A percentile compares a stretch with the other conserved stretches of the same genome.
Conservation (phyloP, 345 rosid species). For the Bretschneidera sinensis region DNA sequence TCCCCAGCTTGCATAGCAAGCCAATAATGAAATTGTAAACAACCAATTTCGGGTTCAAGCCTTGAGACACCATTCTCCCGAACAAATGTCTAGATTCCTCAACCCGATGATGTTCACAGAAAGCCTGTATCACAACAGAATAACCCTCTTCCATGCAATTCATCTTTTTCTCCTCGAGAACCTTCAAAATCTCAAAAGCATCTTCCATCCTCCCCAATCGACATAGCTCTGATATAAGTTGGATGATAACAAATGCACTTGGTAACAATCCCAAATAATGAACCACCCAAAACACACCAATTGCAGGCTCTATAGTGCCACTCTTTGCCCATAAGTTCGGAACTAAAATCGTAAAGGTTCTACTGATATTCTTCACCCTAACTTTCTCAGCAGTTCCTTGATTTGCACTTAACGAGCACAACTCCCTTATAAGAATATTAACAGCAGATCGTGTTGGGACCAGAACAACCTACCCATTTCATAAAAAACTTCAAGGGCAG, state of each 20-base stretch:
- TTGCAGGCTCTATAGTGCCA: slow-evolving; percentile 24
- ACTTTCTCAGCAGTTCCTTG: slow-evolving; percentile 22
- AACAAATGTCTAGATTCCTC: slow-evolving; percentile 22
- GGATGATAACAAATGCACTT: slow-evolving; percentile 25
- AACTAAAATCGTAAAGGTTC: slow-evolving; percentile 26
- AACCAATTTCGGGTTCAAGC: slow-evolving; percentile 20
- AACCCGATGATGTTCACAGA: slow-evolving; percentile 21
- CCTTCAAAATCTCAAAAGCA: slow-evolving; percentile 19
- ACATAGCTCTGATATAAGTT: slow-evolving; percentile 27
- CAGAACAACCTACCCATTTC: slow-evolving; percentile 24
- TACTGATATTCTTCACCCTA: slow-evolving; percentile 15
- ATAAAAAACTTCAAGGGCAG: slow-evolving; percentile 23
- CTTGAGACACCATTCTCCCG: slow-evolving; percentile 25
- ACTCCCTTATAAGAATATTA: slow-evolving; percentile 25
- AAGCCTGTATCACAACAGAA: slow-evolving; percentile 19
- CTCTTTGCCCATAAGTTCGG: slow-evolving; percentile 16
- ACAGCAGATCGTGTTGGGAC: slow-evolving; percentile 31
- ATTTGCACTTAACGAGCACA: slow-evolving; percentile 21
- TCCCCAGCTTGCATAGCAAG: slow-evolving; percentile 25
- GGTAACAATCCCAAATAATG: slow-evolving; percentile 20
- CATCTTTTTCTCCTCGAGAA: slow-evolving; percentile 21
- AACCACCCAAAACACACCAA: slow-evolving; percentile 21
- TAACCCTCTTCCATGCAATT: slow-evolving; percentile 27
- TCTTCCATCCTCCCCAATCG: slow-evolving; percentile 20
- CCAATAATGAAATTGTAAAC: slow-evolving; percentile 28